Evolutionary conservation across 148 eudicot genomes (phyloP).

Genomic region (Fagopyrum tataricum): DNA sequence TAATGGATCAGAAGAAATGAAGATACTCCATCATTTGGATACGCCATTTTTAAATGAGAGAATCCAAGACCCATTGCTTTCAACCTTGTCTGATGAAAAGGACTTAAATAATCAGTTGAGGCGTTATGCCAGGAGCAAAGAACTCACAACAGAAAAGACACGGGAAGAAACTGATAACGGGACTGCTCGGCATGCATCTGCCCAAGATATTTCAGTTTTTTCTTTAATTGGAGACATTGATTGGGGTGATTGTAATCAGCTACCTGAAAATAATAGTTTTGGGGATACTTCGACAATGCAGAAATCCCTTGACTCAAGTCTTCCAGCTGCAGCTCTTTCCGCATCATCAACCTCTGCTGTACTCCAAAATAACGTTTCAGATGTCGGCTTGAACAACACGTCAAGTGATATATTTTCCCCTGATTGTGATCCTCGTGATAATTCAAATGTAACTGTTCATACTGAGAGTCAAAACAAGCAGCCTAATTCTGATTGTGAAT

Average conservation of each 20-base stretch:
- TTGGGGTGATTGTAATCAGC: conserved; percentile 1
- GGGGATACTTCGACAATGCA: not conserved
- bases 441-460: not conserved
- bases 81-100: conserved; percentile 15
- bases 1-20: not conserved
- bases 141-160: conserved; percentile 6
- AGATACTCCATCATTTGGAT: not conserved
- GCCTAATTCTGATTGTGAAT: conserved; percentile 6
- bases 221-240: not conserved
- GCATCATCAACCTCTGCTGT: conserved; percentile 7
- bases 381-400: not conserved
- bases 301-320: conserved; percentile 6
- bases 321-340: not conserved
- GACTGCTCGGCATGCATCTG: not conserved
- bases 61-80: conserved; percentile 16
- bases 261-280: not conserved
- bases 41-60: conserved; percentile 12
- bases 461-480: not conserved
- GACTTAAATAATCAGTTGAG: conserved; percentile 7
- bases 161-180: not conserved
- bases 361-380: not conserved
- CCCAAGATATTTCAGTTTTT: not conserved
- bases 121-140: not conserved
- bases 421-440: not conserved
- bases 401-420: not conserved